Evolutionary conservation across 345 rosid species (phyloP).

Genomic region (Eucalyptus grandis): DNA sequence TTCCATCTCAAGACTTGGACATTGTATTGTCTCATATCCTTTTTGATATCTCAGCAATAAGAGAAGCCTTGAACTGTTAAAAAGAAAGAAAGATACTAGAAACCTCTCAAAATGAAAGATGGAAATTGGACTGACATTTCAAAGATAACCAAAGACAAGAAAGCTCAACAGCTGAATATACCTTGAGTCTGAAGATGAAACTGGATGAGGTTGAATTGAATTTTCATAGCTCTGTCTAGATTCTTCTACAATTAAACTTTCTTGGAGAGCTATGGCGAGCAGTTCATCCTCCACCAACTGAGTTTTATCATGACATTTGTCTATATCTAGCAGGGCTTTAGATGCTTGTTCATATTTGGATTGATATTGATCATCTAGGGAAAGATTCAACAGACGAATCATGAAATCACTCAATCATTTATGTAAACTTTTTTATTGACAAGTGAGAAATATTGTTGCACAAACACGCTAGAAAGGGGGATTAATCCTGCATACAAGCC

Average conservation of each 20-base stretch:
- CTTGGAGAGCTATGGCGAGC: constrained; percentile 75
- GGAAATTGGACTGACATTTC: neutral
- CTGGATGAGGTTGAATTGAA: neutral
- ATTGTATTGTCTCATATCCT: neutral
- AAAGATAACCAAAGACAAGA: neutral
- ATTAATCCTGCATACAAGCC: neutral
- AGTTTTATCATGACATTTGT: neutral
- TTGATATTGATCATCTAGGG: neutral
- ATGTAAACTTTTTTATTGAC: neutral
- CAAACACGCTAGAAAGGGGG: neutral
- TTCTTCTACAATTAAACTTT: constrained; percentile 44
- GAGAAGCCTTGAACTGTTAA: neutral
- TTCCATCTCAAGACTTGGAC: neutral
- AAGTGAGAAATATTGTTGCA: neutral
- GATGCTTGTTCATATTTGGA: neutral
- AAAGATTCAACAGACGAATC: neutral
- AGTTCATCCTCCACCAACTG: constrained; percentile 51
- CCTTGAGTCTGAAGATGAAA: constrained; percentile 48
- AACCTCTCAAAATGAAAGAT: neutral
- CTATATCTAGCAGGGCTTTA: neutral
- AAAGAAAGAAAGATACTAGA: neutral
- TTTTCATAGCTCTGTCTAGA: neutral
- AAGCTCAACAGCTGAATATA: constrained; percentile 3
- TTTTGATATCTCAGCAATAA: neutral
- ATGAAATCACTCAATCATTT: neutral